Percentiles rank a stretch among this genome's conserved stretches.
These are phyloP conservation scores for Pichia sp. DNA, from an alignment of 1,139 yeast species.

Conservation along the genomic window DNA sequence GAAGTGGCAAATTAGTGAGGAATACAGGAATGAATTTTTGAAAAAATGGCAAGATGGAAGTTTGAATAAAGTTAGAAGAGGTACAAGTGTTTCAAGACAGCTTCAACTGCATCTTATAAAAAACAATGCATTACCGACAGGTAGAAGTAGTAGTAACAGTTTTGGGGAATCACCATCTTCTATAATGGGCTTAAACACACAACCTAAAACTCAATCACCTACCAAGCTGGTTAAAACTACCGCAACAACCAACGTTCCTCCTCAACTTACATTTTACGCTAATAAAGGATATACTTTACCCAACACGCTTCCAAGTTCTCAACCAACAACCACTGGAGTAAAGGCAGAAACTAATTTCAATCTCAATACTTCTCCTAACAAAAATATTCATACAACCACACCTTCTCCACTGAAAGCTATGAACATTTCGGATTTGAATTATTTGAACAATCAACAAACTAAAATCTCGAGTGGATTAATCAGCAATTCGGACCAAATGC, in stretches of 20 bases:
- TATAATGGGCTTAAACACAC: no score
- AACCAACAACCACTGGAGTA: background rate
- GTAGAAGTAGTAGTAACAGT: conserved; percentile 6
- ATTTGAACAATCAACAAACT: conserved; percentile 6
- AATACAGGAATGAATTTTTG: conserved; percentile 77
- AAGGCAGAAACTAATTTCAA: background rate
- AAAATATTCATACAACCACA: conserved; percentile 8
- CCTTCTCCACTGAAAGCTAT: conserved; percentile 30
- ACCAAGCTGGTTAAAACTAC: background rate
- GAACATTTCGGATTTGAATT: conserved; percentile 18
- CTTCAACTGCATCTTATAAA: conserved; percentile 68
- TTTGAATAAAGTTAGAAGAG: conserved; percentile 65
- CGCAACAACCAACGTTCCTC: background rate
- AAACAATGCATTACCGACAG: conserved; percentile 58
- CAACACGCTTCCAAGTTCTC: background rate
- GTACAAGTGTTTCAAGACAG: conserved; percentile 72
- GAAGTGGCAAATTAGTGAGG: conserved; percentile 95
- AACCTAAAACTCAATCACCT: background rate
- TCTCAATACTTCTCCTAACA: conserved; percentile 7
- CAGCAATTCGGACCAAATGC: conserved; percentile 11
- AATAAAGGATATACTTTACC: conserved; percentile 3
- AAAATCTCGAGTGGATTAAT: conserved; percentile 13
- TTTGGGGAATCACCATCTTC: background rate
- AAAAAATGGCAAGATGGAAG: conserved; percentile 72
- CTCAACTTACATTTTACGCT: background rate